A percentile compares a stretch with the other conserved stretches of the same genome.
These are phyloP conservation scores for Podosphaera leucotricha DNA, from an alignment of 2,329 filamentous ascomycete genomes.

Conservation along the genomic window DNA sequence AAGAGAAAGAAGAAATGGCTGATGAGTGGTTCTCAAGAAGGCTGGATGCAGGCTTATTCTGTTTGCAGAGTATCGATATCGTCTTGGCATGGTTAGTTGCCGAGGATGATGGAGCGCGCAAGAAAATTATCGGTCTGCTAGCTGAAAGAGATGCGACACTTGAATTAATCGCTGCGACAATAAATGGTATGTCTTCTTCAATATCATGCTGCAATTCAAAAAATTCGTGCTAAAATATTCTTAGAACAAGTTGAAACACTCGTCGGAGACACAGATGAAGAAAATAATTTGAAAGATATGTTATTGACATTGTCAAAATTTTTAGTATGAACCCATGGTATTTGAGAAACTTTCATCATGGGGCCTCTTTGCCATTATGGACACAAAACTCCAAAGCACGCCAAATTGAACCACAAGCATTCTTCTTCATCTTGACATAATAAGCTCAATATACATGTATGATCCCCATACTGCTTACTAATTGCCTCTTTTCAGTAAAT, in stretches of 20 bases:
- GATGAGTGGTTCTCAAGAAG: slow-evolving; percentile 52
- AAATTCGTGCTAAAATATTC: slow-evolving; percentile 5
- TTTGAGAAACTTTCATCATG: no score
- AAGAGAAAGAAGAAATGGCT: slow-evolving; percentile 36
- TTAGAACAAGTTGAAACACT: slow-evolving; percentile 37
- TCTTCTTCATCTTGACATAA: no score
- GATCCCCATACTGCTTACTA: no score
- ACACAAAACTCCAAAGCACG: no score
- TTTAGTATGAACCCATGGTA: slow-evolving; percentile 14
- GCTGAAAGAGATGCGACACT: slow-evolving; percentile 45
- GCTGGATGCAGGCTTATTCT: slow-evolving; percentile 67
- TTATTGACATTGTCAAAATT: slow-evolving; percentile 32
- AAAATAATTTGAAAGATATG: slow-evolving; percentile 36
- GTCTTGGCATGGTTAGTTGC: slow-evolving; percentile 77
- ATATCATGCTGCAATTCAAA: not conserved
- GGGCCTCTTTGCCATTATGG: no score
- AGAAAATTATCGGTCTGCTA: slow-evolving; percentile 37
- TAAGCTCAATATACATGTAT: no score
- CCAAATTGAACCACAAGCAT: no score
- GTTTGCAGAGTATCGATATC: slow-evolving; percentile 61
- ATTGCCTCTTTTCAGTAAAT: no score
- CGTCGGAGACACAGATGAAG: slow-evolving; percentile 27
- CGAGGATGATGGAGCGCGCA: slow-evolving; percentile 57
- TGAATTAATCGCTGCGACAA: slow-evolving; percentile 35
- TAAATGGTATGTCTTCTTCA: slow-evolving; percentile 28